Evolutionary conservation across 169 alveolate genomes (phyloP), one percentile per base, ranked within the genome.

Genomic region (Plasmodium adleri): DNA sequence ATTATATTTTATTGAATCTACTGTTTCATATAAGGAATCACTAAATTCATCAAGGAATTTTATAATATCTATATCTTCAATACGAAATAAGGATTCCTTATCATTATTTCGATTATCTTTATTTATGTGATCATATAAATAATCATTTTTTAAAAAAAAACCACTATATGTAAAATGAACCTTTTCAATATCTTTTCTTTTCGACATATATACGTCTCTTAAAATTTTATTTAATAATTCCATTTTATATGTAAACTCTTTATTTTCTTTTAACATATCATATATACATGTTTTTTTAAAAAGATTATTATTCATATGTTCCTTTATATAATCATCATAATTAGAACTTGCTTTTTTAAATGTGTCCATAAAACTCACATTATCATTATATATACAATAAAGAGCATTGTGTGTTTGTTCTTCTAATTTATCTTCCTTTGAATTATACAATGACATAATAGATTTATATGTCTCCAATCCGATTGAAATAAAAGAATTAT

Each of bases 101-200:
- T 71, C 86, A 24, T 56, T 70, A 17, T 56, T 83, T 28, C 83
- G 54, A 58, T 70, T 83, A 12, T 83, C 78, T 49, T 72, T 67
- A 24, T 83, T 83, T 24, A 83, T 83, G 22, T 70, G 60, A 71
- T 83, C 78, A 56, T 83, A 83, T 43, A 83, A 63, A 73, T 43
- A 83, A 24, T 83, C 91, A 56, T 83, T 50, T 63, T 71, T 71
- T 59, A 83, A 32, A 49, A 83, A 83, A 63, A 83, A 83, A 1
- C 91, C 91, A 62, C 91, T 83, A 83, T 83, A 83, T 0, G 91
- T 70, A 62, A 83, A 83, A 26, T 83, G 91, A 1, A 83, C 85
- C 39, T 83, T 83, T 83, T 83, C 86, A 20, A 83, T 56, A 68
- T 83, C 91, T 62, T 83, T 83, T 63, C 91, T 83, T 62, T 83